phyloP scores from a whole-genome alignment of 23 red algal species.

The Gracilaria vermiculophylla region DNA sequence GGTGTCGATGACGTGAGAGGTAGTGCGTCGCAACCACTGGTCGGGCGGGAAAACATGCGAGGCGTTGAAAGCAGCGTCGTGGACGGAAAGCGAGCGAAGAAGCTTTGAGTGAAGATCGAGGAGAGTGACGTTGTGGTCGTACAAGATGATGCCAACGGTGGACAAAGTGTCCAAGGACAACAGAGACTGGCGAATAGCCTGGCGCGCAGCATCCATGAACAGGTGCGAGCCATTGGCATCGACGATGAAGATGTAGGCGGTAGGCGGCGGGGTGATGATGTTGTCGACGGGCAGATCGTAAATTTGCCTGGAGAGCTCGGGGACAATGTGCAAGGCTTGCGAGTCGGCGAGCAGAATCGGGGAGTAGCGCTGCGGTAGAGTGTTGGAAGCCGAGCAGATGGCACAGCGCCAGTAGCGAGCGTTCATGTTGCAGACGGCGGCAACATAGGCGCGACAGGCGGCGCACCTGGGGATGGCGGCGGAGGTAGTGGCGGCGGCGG shows the following conservation, averaged over 20 bases:
- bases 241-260: slow-evolving; percentile 49
- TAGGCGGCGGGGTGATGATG: slow-evolving; percentile 5
- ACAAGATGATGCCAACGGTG: slow-evolving; percentile 42
- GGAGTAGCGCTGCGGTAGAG: slow-evolving; percentile 32
- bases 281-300: slow-evolving; percentile 56
- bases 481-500: slow-evolving; percentile 22
- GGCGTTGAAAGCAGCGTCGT: slow-evolving; percentile 14
- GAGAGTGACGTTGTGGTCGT: slow-evolving; percentile 23
- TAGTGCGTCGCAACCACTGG: slow-evolving; percentile 43
- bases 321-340: slow-evolving; percentile 34
- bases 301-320: slow-evolving; percentile 40
- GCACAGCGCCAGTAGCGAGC: slow-evolving; percentile 46
- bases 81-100: slow-evolving; percentile 3
- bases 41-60: slow-evolving; percentile 41
- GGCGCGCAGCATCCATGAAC: slow-evolving; percentile 38
- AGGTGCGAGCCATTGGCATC: slow-evolving; percentile 39
- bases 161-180: slow-evolving; percentile 17
- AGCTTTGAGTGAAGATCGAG: slow-evolving; percentile 28
- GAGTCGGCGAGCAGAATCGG: background rate
- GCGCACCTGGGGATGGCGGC: slow-evolving; percentile 27
- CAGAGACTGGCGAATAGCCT: slow-evolving; percentile 29
- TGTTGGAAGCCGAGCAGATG: slow-evolving; percentile 8
- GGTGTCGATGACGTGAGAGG: background rate
- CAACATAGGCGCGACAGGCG: slow-evolving; percentile 31
- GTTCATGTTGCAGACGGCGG: slow-evolving; percentile 24